Evolutionary conservation across 2,329 filamentous ascomycete genomes (phyloP).

Genomic region (Fusarium sp.): DNA sequence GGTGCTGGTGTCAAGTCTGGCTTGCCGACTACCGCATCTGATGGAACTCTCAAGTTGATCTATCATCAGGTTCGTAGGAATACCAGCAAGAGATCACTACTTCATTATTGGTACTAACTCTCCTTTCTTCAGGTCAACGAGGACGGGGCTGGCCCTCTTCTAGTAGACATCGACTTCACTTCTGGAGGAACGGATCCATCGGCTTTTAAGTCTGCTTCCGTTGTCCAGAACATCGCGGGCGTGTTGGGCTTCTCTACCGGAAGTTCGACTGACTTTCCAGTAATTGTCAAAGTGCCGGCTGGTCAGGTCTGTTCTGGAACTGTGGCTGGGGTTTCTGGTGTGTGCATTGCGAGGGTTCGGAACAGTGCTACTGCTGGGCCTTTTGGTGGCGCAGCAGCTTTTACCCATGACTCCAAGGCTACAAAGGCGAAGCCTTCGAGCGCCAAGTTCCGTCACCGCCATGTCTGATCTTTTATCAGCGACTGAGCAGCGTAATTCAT

Average conservation of each 20-base stretch:
- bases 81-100: not conserved
- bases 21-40: constrained; percentile 3
- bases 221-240: constrained; percentile 15
- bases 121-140: not conserved
- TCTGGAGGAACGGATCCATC: constrained; percentile 10
- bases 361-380: constrained; percentile 20
- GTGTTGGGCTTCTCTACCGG: constrained; percentile 12
- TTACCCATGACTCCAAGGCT: constrained; percentile 3
- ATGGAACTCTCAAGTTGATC: constrained; percentile 18
- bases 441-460: constrained; percentile 13
- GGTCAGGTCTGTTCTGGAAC: constrained; percentile 5
- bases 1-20: not conserved
- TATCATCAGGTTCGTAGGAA: constrained; percentile 18
- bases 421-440: not conserved
- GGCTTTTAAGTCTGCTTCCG: constrained; percentile 7
- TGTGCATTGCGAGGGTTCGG: constrained; percentile 15
- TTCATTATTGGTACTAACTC: not conserved
- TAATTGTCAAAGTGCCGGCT: constrained; percentile 1
- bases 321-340: constrained; percentile 7
- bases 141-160: constrained; percentile 8
- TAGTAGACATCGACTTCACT: constrained; percentile 13
- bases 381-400: constrained; percentile 13
- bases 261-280: constrained; percentile 18
- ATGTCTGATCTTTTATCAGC: not conserved
- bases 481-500: too few relatives aligned